Conservation (phyloP, 176 grass and related monocot species). For the Phoenix dactylifera region DNA sequence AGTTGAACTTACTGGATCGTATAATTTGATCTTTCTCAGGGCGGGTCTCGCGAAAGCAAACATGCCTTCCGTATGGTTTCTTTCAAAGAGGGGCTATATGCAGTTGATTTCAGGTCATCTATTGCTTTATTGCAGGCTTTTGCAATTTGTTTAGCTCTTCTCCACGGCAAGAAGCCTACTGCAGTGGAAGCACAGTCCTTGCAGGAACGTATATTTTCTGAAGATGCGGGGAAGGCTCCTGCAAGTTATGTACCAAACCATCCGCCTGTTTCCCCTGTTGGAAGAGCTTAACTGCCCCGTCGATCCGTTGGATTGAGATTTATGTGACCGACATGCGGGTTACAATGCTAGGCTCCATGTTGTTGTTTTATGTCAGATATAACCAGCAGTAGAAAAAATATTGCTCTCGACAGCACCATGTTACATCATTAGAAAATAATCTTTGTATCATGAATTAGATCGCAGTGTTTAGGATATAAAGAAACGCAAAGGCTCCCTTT, state of each 20-base stretch:
- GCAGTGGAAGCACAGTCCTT: conserved; percentile 19
- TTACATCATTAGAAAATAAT: too few relatives aligned
- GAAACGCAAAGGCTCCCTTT: too few relatives aligned
- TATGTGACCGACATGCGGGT: too few relatives aligned
- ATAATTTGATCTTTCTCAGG: conserved; percentile 25
- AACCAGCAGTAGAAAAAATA: too few relatives aligned
- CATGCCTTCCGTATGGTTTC: conserved; percentile 64
- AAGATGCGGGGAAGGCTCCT: conserved; percentile 28
- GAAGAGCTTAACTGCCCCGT: conserved; percentile 48
- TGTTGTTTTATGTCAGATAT: too few relatives aligned
- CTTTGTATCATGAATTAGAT: too few relatives aligned
- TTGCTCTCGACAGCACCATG: too few relatives aligned
- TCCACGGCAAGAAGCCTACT: conserved; percentile 38
- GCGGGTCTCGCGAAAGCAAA: conserved; percentile 30
- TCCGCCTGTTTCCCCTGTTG: conserved; percentile 73
- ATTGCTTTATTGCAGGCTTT: conserved; percentile 70
- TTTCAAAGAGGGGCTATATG: conserved; percentile 66
- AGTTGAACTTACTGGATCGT: too few relatives aligned
- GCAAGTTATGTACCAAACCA: conserved; percentile 58
- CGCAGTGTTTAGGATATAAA: too few relatives aligned
- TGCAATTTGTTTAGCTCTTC: conserved; percentile 67
- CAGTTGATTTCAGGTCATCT: conserved; percentile 66
- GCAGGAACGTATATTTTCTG: conserved; percentile 26
- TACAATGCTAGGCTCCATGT: too few relatives aligned
- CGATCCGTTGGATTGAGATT: too few relatives aligned